Base-by-base conservation (phyloP, 495 filamentous ascomycete genomes). In the Penicillium alfredii region DNA sequence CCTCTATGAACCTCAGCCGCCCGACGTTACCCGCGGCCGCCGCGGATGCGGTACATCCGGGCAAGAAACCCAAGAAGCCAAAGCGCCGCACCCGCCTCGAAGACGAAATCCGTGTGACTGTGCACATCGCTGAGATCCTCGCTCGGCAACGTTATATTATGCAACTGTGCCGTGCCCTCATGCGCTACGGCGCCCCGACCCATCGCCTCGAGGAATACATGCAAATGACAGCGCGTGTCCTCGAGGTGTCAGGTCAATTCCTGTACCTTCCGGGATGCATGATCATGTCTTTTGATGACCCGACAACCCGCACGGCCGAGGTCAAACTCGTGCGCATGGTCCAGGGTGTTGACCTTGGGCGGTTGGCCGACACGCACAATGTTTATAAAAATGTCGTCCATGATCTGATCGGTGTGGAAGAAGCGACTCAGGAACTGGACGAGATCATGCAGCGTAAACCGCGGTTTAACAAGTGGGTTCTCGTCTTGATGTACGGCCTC, bases 281-380 rank as follows among this genome's bases (percentile, higher is more conserved):
- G 90, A 84, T 97, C 53, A 84, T 94, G 57, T 88, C 86, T 0
- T 95, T 97, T 52, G 89, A 94, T 50, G 90, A 97, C 61, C 76
- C 78, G 13, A 73, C 78, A 9, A 93, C 87, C 1, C 90, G 94
- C 48, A 95, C 90, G 0, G 86, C 87, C 4, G 90, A 95, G 55
- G 84, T 95, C 40, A 90, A 93, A 62, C 76, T 97, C 15, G 82
- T 97, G 13, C 79, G 85, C 14, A 72, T 77, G 12, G 63, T 66
- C 3, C 84, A 89, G 52, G 88, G 85, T 2, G 76, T 97, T 14
- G 83, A 97, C 55, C 72, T 97, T 2, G 86, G 85, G 8, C 85
- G 83, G 27, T 71, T 97, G 11, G 74, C 83, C 4, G 89, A 94
- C 44, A 79, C 80, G 4, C 89, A 96, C 56, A 79, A 88, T 39